A percentile compares a stretch with the other conserved stretches of the same genome.
phyloP scores from a whole-genome alignment of 176 grass and related monocot species.

The Cocos nucifera region DNA sequence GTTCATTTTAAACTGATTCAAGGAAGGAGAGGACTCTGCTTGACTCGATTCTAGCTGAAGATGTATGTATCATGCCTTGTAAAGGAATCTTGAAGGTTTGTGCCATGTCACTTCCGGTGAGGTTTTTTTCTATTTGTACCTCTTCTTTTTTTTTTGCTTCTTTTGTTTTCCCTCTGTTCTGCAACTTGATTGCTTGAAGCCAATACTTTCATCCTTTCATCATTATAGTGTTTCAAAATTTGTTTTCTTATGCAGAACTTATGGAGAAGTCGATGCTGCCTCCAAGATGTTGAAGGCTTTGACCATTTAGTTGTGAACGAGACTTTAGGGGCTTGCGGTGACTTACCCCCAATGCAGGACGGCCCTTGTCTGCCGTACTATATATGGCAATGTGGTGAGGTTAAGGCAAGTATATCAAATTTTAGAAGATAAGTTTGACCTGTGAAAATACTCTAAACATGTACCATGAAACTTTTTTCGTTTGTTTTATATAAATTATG shows the following conservation, averaged over 20 bases:
- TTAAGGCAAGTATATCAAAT: constrained; percentile 36
- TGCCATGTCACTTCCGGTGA: constrained; percentile 88
- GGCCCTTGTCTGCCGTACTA: constrained; percentile 70
- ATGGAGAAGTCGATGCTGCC: constrained; percentile 59
- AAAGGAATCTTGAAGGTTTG: constrained; percentile 85
- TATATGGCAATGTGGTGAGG: constrained; percentile 80
- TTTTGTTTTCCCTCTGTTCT: neutral
- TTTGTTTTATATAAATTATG: neutral
- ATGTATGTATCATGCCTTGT: constrained; percentile 61
- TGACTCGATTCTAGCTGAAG: constrained; percentile 43
- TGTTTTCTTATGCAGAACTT: constrained; percentile 37
- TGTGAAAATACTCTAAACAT: too few species aligned
- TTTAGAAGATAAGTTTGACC: neutral
- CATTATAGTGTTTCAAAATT: neutral
- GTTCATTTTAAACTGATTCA: constrained; percentile 10
- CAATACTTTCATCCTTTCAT: neutral
- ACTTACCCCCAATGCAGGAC: constrained; percentile 46
- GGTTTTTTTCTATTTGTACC: constrained; percentile 13
- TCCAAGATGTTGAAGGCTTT: constrained; percentile 71
- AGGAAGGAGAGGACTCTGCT: constrained; percentile 84
- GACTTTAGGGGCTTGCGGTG: constrained; percentile 77
- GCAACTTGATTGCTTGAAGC: neutral
- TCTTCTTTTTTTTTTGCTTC: neutral
- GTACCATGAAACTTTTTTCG: too few species aligned
- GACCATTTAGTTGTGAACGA: constrained; percentile 68